Conservation (phyloP, 768 basidiomycete species). For the Solioccasus polychromus region DNA sequence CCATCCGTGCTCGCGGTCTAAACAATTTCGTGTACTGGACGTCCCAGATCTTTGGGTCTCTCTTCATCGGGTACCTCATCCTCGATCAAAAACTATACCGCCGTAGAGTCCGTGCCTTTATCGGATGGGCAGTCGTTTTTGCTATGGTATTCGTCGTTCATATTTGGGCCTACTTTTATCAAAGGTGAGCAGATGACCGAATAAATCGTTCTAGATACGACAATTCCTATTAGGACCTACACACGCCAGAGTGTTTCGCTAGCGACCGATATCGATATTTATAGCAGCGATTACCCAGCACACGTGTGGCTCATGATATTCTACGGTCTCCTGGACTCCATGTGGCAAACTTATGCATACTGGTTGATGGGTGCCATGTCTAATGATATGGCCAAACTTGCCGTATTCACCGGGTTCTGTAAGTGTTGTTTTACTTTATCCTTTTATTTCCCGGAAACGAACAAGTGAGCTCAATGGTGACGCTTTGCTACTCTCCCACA, state of each 20-base stretch:
- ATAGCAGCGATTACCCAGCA: slow-evolving; percentile 51
- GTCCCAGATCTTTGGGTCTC: slow-evolving; percentile 72
- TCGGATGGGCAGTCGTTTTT: slow-evolving; percentile 65
- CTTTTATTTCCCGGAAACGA: not conserved
- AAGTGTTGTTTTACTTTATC: slow-evolving; percentile 34
- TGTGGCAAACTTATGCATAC: slow-evolving; percentile 84
- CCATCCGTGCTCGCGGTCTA: slow-evolving; percentile 73
- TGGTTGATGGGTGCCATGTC: slow-evolving; percentile 90
- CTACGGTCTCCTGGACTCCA: slow-evolving; percentile 75
- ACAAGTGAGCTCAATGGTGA: not conserved
- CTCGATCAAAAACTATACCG: slow-evolving; percentile 57
- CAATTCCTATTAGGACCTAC: slow-evolving; percentile 35
- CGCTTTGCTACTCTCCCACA: slow-evolving; percentile 16
- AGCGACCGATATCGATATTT: slow-evolving; percentile 52
- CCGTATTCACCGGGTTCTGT: slow-evolving; percentile 84
- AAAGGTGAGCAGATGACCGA: slow-evolving; percentile 45
- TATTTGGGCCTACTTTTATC: slow-evolving; percentile 78
- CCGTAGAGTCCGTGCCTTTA: slow-evolving; percentile 68
- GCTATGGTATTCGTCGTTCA: slow-evolving; percentile 67
- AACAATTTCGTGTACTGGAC: slow-evolving; percentile 82
- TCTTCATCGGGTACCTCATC: slow-evolving; percentile 61
- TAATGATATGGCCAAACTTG: slow-evolving; percentile 75
- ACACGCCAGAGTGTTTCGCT: slow-evolving; percentile 50
- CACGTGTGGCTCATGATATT: slow-evolving; percentile 65
- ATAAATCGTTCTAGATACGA: not conserved